These are phyloP conservation scores for Parvularia atlantis DNA, from an alignment of 78 protist genomes.

Conservation along the genomic window DNA sequence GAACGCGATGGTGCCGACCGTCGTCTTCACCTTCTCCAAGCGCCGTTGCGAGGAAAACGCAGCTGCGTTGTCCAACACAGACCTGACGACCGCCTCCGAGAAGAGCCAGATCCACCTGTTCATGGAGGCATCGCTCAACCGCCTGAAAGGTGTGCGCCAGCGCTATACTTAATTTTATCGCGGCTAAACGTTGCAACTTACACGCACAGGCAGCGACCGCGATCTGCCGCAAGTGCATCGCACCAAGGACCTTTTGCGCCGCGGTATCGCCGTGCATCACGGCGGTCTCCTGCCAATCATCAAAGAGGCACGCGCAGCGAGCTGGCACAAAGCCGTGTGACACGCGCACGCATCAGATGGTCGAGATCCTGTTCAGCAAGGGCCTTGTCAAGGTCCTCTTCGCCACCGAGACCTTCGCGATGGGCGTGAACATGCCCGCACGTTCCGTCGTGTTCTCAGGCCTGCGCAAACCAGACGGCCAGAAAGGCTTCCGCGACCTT, in stretches of 20 bases:
- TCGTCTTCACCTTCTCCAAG: constrained; percentile 76
- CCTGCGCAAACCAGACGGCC: constrained; percentile 80
- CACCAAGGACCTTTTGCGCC: constrained; percentile 37
- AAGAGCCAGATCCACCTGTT: constrained; percentile 46
- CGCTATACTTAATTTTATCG: too few relatives aligned
- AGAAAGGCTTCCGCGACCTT: neutral
- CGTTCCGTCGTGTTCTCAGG: constrained; percentile 78
- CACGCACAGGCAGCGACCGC: too few relatives aligned
- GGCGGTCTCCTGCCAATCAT: constrained; percentile 91
- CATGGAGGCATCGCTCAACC: constrained; percentile 31
- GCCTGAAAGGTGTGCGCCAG: constrained; percentile 43
- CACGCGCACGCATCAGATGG: constrained; percentile 20
- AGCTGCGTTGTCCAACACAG: too few relatives aligned
- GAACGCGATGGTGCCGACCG: neutral
- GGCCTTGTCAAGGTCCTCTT: constrained; percentile 77
- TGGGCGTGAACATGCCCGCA: constrained; percentile 99
- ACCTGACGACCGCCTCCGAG: constrained; percentile 63
- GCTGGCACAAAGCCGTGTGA: too few relatives aligned
- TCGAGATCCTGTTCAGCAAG: constrained; percentile 82
- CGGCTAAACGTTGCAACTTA: too few relatives aligned
- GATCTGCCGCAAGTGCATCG: constrained; percentile 58
- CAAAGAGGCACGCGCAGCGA: constrained; percentile 51
- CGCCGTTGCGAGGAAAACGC: constrained; percentile 60
- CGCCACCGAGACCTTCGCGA: constrained; percentile 99
- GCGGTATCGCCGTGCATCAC: constrained; percentile 96